Evolutionary conservation across 176 grass and related monocot genomes (phyloP).

Genomic region (Pharus latifolius): DNA sequence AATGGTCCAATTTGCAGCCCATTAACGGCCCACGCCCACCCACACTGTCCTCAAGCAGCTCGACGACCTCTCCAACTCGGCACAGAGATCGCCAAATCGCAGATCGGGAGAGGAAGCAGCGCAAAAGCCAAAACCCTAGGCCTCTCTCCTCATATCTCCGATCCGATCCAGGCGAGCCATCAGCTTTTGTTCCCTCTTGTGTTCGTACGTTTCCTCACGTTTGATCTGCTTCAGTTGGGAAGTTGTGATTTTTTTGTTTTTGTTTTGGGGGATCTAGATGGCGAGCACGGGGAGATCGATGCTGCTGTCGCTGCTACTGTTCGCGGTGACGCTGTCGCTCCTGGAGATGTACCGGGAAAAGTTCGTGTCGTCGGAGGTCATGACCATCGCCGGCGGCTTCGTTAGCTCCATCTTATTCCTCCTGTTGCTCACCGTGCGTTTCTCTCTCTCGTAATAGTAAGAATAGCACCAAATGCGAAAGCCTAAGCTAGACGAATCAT

Average conservation of each 20-base stretch:
- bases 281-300: conserved; percentile 67
- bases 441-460: not conserved
- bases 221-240: not conserved
- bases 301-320: conserved; percentile 70
- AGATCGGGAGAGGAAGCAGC: not conserved
- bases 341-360: conserved; percentile 77
- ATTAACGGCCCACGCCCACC: too few species aligned
- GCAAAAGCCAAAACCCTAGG: conserved; percentile 6
- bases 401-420: conserved; percentile 88
- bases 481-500: too few species aligned
- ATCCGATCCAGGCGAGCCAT: not conserved
- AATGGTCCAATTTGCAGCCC: not conserved
- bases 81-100: not conserved
- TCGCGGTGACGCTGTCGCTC: conserved; percentile 82
- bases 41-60: too few species aligned
- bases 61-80: not conserved
- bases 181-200: not conserved
- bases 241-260: not conserved
- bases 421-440: conserved; percentile 73
- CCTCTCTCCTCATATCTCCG: not conserved
- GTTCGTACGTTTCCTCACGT: not conserved
- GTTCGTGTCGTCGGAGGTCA: conserved; percentile 87
- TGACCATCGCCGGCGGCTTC: conserved; percentile 90
- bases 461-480: not conserved
- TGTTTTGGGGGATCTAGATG: conserved; percentile 25